These are phyloP conservation scores for Theobroma grandiflorum DNA, from an alignment of 441 rosid species.

Conservation along the genomic window DNA sequence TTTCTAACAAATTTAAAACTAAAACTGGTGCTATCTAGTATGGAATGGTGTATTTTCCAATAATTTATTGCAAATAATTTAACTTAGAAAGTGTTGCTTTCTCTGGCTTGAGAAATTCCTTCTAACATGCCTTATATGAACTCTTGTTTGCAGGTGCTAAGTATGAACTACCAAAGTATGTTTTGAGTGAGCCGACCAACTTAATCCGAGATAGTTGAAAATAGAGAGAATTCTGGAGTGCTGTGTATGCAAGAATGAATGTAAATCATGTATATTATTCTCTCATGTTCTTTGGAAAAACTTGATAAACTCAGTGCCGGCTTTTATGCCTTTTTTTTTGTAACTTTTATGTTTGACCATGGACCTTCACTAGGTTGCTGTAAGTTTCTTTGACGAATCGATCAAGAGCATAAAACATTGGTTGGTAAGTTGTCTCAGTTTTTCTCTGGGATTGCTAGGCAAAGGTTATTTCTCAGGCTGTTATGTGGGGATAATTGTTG, in stretches of 20 bases:
- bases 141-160: constrained; percentile 67
- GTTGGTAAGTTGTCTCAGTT: neutral
- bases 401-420: constrained; percentile 1
- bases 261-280: constrained; percentile 58
- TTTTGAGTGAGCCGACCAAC: constrained; percentile 87
- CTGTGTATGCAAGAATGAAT: constrained; percentile 34
- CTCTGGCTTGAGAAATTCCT: neutral
- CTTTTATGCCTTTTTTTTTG: neutral
- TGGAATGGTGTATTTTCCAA: no score
- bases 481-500: neutral
- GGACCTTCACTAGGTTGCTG: neutral
- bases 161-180: constrained; percentile 88
- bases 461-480: neutral
- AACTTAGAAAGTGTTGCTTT: neutral
- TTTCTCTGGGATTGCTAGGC: neutral
- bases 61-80: no score
- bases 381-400: constrained; percentile 3
- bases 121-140: neutral
- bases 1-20: no score
- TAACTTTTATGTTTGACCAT: neutral
- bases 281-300: constrained; percentile 15
- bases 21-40: no score
- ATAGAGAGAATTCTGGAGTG: constrained; percentile 12
- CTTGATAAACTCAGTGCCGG: neutral
- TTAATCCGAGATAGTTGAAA: constrained; percentile 59